Base-by-base conservation (phyloP, 2,329 filamentous ascomycete species). In the Leptosphaerulina australis region DNA sequence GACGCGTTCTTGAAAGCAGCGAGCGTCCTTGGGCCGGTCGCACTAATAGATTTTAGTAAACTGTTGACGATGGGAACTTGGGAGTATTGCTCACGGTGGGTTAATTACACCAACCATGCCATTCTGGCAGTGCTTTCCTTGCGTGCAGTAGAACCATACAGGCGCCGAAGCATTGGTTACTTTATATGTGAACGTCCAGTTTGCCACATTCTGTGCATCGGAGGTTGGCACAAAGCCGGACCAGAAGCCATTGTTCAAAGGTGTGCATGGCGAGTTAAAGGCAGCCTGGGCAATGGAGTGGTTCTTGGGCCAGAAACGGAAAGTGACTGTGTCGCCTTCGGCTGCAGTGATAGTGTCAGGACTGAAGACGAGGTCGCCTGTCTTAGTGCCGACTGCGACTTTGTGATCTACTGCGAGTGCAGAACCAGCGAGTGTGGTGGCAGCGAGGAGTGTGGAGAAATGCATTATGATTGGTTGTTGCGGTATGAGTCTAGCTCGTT, bases 71-170 rank as follows among this genome's bases (percentile, higher is more conserved):
- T 2, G 0, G 11, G 5, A 4, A 9, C 2, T 24, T 2, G 11
- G 12, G 22, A 18, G 12, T 11, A 15, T 34, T 3, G 64, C 69
- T 64, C 64, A 73, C 69, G 67, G 61, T 44, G 63, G 60, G 62
- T 74, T 74, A 63, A 74, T 71, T 4, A 70, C 71, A 56, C 69
- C 71, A 22, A 73, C 72, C 72, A 74, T 74, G 40, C 71, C 72
- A 29, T 28, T 45, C 50, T 73, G 67, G 63, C 72, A 75, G 51
- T 75, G 72, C 57, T 56, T 46, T 39, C 57, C 69, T 44, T 71
- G 70, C n/a, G 68, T 64, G 64, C 72, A 75, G 65, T 75, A 75
- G 62, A 71, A 71, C 67, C 70, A 73, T 52, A 73, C 59, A n/a
- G 72, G 72, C 11, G 62, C 54, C 11, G 69, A 70, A 29, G 64